These are phyloP conservation scores for Fusarium scirpi DNA, from an alignment of 2,329 filamentous ascomycete species.

Conservation along the genomic window DNA sequence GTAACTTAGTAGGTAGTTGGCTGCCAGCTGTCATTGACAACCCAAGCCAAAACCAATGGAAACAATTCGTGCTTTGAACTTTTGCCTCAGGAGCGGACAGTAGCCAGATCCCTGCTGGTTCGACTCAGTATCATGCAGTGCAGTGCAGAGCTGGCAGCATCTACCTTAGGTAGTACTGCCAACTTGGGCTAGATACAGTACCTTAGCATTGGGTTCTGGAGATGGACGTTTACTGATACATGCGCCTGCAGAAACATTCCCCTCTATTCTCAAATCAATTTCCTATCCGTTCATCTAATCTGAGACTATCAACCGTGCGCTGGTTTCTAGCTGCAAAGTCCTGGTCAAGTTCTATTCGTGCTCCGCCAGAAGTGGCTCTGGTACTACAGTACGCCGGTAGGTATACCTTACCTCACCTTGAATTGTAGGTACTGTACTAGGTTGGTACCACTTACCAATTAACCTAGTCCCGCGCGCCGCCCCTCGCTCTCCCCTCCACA, in stretches of 20 bases:
- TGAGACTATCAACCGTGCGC: constrained; percentile 9
- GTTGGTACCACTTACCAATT: constrained; percentile 2
- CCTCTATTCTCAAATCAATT: neutral
- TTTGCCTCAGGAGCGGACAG: constrained; percentile 20
- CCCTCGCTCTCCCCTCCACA: constrained; percentile 41
- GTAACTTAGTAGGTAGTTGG: neutral
- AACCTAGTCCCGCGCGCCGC: constrained; percentile 29
- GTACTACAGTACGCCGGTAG: constrained; percentile 19
- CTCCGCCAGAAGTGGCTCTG: constrained; percentile 34
- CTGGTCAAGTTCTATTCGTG: constrained; percentile 9
- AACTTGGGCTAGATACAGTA: neutral
- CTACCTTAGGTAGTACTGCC: constrained; percentile 6
- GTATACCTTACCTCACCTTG: constrained; percentile 2
- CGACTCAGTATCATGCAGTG: constrained; percentile 20
- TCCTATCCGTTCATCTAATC: constrained; percentile 7
- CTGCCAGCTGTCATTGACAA: constrained; percentile 22
- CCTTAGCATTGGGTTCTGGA: neutral
- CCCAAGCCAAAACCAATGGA: constrained; percentile 5
- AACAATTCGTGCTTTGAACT: constrained; percentile 13
- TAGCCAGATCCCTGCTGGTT: constrained; percentile 27
- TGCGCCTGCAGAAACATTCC: neutral
- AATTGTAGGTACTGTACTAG: constrained; percentile 3
- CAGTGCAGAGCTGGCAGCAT: constrained; percentile 18
- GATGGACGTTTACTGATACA: neutral
- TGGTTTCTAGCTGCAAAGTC: constrained; percentile 5